phyloP scores from a whole-genome alignment of 495 filamentous ascomycete genomes.

The Hyaloscypha bicolor region DNA sequence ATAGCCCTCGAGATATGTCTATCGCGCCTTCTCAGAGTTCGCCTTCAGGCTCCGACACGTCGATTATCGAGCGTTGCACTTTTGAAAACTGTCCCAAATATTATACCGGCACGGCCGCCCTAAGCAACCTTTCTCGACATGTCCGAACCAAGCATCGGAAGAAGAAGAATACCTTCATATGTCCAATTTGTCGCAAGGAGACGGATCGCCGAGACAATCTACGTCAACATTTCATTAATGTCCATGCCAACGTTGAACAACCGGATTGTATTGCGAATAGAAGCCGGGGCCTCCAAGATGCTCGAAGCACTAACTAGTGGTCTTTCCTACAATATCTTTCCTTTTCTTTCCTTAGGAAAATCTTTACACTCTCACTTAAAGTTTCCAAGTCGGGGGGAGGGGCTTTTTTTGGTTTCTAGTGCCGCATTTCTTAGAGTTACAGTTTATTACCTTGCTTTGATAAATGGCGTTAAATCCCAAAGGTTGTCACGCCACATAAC shows the following conservation, averaged over 20 bases:
- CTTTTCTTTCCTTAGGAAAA: not conserved
- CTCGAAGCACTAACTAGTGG: not conserved
- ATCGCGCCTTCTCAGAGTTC: constrained; percentile 2
- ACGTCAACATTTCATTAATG: constrained; percentile 13
- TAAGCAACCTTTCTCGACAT: constrained; percentile 16
- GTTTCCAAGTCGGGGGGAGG: no score
- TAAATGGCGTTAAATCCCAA: not conserved
- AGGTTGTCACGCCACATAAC: not conserved
- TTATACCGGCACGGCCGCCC: not conserved
- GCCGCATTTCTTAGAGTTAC: not conserved
- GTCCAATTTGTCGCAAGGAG: constrained; percentile 8
- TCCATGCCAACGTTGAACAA: not conserved
- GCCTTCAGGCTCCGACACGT: constrained; percentile 5
- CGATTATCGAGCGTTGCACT: constrained; percentile 4
- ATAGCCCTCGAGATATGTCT: not conserved
- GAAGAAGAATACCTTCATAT: not conserved
- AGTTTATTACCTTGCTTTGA: not conserved
- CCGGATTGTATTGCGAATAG: constrained; percentile 19
- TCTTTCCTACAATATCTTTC: not conserved
- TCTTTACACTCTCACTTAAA: not conserved
- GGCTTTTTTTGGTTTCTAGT: not conserved
- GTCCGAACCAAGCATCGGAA: constrained; percentile 6
- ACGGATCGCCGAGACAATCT: constrained; percentile 20
- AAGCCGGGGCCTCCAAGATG: constrained; percentile 7
- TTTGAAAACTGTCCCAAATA: constrained; percentile 8